Conservation (phyloP, 139 green algal species). For the Micromonas pusilla region DNA sequence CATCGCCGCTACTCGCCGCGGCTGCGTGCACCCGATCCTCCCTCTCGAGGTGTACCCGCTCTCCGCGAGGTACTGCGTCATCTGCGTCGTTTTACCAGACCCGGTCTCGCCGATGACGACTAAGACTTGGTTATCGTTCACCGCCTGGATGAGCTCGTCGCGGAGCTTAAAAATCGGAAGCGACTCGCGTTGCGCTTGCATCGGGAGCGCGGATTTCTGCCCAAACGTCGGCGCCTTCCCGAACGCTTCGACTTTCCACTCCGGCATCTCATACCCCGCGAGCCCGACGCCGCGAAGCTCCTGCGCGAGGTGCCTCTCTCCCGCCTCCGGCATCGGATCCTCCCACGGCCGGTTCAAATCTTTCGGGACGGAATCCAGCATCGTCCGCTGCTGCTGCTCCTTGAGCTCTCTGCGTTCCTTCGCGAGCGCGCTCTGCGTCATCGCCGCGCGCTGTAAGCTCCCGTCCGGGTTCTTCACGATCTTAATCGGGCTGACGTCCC, state of each 20-base stretch:
- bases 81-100: conserved; percentile 90
- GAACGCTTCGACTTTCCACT: conserved; percentile 63
- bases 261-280: conserved; percentile 42
- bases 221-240: conserved; percentile 86
- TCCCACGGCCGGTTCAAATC: conserved; percentile 92
- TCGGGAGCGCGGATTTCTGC: conserved; percentile 59
- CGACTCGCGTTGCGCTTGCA: conserved; percentile 88
- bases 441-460: conserved; percentile 88
- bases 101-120: conserved; percentile 97
- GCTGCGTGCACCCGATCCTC: conserved; percentile 91
- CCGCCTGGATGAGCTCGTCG: conserved; percentile 79
- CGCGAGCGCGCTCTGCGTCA: conserved; percentile 84
- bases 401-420: conserved; percentile 95
- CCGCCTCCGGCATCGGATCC: conserved; percentile 81
- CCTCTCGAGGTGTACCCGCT: conserved; percentile 75
- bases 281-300: conserved; percentile 76
- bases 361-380: conserved; percentile 78
- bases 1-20: conserved; percentile 92
- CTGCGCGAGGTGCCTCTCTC: conserved; percentile 56
- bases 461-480: conserved; percentile 99
- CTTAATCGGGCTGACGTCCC: conserved; percentile 87
- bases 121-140: conserved; percentile 80
- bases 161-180: conserved; percentile 92
- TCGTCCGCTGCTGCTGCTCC: conserved; percentile 88
- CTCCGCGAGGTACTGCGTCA: conserved; percentile 89